Evolutionary conservation across 306 rosid genomes (phyloP).

Genomic region (Luffa acutangula): DNA sequence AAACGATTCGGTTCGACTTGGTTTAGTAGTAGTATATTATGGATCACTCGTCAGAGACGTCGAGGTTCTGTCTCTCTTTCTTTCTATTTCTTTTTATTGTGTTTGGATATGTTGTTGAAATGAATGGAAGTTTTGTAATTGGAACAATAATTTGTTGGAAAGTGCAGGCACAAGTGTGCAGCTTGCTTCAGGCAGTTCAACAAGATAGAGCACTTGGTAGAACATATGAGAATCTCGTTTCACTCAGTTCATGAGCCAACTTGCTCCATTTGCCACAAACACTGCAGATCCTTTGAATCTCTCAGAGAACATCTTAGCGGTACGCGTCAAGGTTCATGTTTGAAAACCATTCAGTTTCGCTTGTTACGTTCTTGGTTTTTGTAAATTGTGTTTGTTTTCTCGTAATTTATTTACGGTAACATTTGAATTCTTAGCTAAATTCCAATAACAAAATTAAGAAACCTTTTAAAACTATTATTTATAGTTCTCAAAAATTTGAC

Average conservation of each 20-base stretch:
- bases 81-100: no score
- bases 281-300: constrained; percentile 85
- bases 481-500: no score
- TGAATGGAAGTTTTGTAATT: no score
- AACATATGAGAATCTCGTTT: constrained; percentile 82
- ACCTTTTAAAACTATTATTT: no score
- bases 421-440: no score
- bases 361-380: no score
- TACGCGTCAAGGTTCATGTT: background rate
- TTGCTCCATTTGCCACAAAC: constrained; percentile 73
- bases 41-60: background rate
- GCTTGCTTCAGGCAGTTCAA: constrained; percentile 87
- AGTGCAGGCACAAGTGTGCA: constrained; percentile 70
- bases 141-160: background rate
- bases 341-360: no score
- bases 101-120: no score
- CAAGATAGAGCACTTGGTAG: constrained; percentile 80
- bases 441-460: no score
- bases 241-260: constrained; percentile 86
- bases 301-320: constrained; percentile 87
- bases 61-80: background rate
- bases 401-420: no score
- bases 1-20: background rate
- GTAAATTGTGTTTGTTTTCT: no score
- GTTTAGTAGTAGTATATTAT: background rate